Percentiles rank a stretch among this genome's conserved stretches.
phyloP scores from a whole-genome alignment of 2,329 filamentous ascomycete species.

The Bimuria novae-zelandiae region DNA sequence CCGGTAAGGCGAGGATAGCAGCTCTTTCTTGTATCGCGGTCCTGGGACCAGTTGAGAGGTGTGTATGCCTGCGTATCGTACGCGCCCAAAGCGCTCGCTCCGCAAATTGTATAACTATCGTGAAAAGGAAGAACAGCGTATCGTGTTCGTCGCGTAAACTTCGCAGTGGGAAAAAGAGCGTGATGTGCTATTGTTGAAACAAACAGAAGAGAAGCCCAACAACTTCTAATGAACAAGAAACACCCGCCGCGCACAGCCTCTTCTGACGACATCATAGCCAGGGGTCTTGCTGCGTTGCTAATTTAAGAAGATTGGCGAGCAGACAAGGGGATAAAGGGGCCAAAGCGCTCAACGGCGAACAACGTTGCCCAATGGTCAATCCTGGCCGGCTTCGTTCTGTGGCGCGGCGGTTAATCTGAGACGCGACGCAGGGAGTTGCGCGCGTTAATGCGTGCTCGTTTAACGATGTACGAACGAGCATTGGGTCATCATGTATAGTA shows the following conservation, averaged over 20 bases:
- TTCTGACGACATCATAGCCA: slow-evolving; percentile 26
- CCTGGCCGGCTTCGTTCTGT: slow-evolving; percentile 27
- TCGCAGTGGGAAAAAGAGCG: not conserved
- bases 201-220: not conserved
- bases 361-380: slow-evolving; percentile 23
- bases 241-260: slow-evolving; percentile 25
- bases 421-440: no score
- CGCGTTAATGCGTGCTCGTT: no score
- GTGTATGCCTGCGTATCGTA: no score
- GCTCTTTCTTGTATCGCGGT: no score
- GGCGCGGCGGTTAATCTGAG: slow-evolving; percentile 37
- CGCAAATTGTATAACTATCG: no score
- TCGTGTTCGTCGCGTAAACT: not conserved
- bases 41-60: no score
- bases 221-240: not conserved
- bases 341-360: slow-evolving; percentile 16
- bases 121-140: not conserved
- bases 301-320: slow-evolving; percentile 29
- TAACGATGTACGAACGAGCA: no score
- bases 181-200: no score
- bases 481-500: no score
- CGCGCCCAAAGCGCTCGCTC: slow-evolving; percentile 2
- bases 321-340: slow-evolving; percentile 19
- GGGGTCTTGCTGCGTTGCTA: slow-evolving; percentile 11
- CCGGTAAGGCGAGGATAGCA: no score